Conservation (phyloP, 2,329 filamentous ascomycete genomes). For the Aspergillus proliferans region DNA sequence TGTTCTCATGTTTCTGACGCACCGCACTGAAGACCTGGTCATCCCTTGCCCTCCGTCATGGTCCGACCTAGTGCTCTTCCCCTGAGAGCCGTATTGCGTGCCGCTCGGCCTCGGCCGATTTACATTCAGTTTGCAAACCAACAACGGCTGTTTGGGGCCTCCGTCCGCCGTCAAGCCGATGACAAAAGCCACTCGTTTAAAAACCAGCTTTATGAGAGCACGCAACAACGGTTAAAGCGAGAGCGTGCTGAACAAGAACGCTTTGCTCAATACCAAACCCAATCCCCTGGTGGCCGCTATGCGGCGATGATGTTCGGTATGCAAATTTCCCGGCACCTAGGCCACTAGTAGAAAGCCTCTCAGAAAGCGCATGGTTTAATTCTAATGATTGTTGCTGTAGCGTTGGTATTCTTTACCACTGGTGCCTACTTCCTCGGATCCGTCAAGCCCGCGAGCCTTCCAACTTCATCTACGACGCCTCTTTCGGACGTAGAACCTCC, state of each 20-base stretch:
- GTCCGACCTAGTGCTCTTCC: slow-evolving; percentile 11
- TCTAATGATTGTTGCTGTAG: slow-evolving; percentile 29
- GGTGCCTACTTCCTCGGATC: slow-evolving; percentile 53
- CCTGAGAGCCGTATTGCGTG: slow-evolving; percentile 5
- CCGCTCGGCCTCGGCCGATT: slow-evolving; percentile 1
- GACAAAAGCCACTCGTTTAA: slow-evolving; percentile 47
- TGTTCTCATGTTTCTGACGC: not conserved
- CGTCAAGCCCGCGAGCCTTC: slow-evolving; percentile 40
- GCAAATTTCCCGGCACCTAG: slow-evolving; percentile 1
- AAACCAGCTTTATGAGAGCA: slow-evolving; percentile 57
- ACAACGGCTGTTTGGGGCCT: slow-evolving; percentile 17
- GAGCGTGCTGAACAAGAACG: slow-evolving; percentile 53
- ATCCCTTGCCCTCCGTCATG: slow-evolving; percentile 11
- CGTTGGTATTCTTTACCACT: slow-evolving; percentile 45
- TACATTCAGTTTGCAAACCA: slow-evolving; percentile 6
- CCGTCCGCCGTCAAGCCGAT: slow-evolving; percentile 14
- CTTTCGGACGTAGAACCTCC: slow-evolving; percentile 44
- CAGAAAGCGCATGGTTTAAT: not conserved
- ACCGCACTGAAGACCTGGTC: not conserved
- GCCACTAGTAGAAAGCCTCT: not conserved
- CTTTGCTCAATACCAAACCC: slow-evolving; percentile 40
- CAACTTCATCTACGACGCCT: slow-evolving; percentile 52
- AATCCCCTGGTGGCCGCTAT: slow-evolving; percentile 34
- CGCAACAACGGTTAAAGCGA: slow-evolving; percentile 51
- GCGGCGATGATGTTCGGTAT: slow-evolving; percentile 33